phyloP scores from a whole-genome alignment of 257 asterid genomes.

The Solanum pennellii region DNA sequence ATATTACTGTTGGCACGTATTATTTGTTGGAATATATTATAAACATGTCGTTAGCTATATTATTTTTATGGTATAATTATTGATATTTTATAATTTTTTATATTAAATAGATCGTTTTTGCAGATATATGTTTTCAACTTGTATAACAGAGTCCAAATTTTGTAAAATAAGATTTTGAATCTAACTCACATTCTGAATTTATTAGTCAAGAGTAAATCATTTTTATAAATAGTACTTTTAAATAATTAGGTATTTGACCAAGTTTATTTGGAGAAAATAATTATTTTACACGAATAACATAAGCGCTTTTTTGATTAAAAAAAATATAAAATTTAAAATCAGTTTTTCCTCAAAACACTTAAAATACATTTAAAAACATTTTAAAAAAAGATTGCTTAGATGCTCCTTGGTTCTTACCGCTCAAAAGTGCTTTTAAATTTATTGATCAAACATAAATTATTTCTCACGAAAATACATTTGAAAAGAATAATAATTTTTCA shows the following conservation, averaged over 20 bases:
- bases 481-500: too few species aligned
- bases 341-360: not conserved
- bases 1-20: not conserved
- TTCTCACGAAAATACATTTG: not conserved
- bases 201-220: not conserved
- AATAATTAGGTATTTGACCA: not conserved
- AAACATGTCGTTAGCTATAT: not conserved
- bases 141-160: too few species aligned
- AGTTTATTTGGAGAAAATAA: not conserved
- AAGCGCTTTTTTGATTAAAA: too few species aligned
- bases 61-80: not conserved
- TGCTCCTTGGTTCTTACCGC: not conserved
- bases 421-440: too few species aligned
- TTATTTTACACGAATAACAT: too few species aligned
- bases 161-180: too few species aligned
- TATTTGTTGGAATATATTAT: not conserved
- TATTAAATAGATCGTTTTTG: not conserved
- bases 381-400: not conserved
- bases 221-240: not conserved
- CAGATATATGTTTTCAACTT: not conserved
- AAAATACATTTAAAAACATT: too few species aligned
- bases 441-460: too few species aligned
- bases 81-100: not conserved
- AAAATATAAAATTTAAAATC: too few species aligned
- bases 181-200: too few species aligned